Evolutionary conservation across 495 filamentous ascomycete genomes (phyloP).

Genomic region (Gamarada debralockiae): DNA sequence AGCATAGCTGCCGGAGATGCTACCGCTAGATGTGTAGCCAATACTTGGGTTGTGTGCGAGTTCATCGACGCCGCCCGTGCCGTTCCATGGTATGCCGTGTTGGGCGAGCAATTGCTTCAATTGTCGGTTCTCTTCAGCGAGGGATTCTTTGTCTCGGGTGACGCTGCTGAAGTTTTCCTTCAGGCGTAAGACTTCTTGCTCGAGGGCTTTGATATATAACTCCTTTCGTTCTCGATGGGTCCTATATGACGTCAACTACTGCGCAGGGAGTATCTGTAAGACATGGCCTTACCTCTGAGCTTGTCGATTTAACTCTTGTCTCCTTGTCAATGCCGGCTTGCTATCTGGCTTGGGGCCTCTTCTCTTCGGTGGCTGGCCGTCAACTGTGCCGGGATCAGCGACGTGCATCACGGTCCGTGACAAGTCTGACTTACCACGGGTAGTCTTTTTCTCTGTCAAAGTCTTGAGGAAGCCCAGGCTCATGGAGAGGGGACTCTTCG

Average conservation of each 20-base stretch:
- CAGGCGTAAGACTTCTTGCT: conserved; percentile 77
- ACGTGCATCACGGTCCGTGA: neutral
- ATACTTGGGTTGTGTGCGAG: conserved; percentile 38
- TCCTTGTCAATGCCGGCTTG: conserved; percentile 88
- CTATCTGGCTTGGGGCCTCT: conserved; percentile 95
- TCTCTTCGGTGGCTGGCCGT: conserved; percentile 83
- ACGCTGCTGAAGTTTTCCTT: conserved; percentile 59
- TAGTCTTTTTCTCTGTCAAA: conserved; percentile 59
- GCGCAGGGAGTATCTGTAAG: neutral
- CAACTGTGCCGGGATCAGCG: conserved; percentile 34
- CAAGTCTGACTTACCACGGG: conserved; percentile 40
- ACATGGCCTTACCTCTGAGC: conserved; percentile 76
- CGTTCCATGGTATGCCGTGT: conserved; percentile 62
- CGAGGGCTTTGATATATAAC: conserved; percentile 88
- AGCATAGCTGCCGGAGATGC: conserved; percentile 55
- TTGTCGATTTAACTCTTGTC: conserved; percentile 93
- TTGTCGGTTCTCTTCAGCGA: conserved; percentile 71
- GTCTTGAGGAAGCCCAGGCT: conserved; percentile 56
- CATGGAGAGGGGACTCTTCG: conserved; percentile 50
- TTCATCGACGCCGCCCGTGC: conserved; percentile 39
- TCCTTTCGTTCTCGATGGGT: conserved; percentile 98
- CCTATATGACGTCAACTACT: conserved; percentile 29
- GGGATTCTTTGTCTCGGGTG: conserved; percentile 59
- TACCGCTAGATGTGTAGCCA: conserved; percentile 49
- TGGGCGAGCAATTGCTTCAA: conserved; percentile 70